Conservation (phyloP, 2,329 filamentous ascomycete genomes). For the Xylariaceae sp. region DNA sequence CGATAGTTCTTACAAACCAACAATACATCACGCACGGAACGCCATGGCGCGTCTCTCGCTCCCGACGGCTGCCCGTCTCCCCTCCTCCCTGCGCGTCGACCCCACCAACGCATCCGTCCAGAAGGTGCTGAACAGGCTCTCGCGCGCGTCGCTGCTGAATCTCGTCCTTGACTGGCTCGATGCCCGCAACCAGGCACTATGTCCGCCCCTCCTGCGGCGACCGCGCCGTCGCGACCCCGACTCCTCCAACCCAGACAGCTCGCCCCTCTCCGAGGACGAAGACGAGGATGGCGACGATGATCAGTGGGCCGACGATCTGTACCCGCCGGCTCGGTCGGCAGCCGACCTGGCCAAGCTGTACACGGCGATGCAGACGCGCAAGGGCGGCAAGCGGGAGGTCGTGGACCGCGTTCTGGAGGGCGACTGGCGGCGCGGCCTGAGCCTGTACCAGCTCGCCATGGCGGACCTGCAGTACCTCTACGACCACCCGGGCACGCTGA, state of each 20-base stretch:
- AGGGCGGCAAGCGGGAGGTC: constrained; percentile 56
- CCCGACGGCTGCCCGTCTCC: constrained; percentile 63
- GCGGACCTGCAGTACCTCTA: constrained; percentile 60
- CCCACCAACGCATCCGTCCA: constrained; percentile 55
- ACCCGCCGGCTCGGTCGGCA: constrained; percentile 58
- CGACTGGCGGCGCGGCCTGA: constrained; percentile 61
- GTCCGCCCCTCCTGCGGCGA: constrained; percentile 49
- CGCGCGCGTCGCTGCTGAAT: constrained; percentile 62
- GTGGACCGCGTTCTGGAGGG: constrained; percentile 57
- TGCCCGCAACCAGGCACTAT: constrained; percentile 52
- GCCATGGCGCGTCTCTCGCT: constrained; percentile 48
- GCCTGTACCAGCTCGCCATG: constrained; percentile 60
- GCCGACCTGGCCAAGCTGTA: constrained; percentile 62
- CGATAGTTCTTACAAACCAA: no score
- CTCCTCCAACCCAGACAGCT: constrained; percentile 22
- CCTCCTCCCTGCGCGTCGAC: constrained; percentile 62
- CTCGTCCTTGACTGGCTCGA: constrained; percentile 74
- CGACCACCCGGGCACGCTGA: constrained; percentile 55
- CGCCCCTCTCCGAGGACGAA: constrained; percentile 39
- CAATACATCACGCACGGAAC: no score
- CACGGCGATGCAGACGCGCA: constrained; percentile 48
- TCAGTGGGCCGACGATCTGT: constrained; percentile 53
- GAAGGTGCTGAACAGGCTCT: constrained; percentile 62
- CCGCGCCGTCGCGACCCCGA: constrained; percentile 23
- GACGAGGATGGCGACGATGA: constrained; percentile 47